These are phyloP conservation scores for Colletotrichum sp. DNA, from an alignment of 2,329 filamentous ascomycete genomes.

Conservation along the genomic window DNA sequence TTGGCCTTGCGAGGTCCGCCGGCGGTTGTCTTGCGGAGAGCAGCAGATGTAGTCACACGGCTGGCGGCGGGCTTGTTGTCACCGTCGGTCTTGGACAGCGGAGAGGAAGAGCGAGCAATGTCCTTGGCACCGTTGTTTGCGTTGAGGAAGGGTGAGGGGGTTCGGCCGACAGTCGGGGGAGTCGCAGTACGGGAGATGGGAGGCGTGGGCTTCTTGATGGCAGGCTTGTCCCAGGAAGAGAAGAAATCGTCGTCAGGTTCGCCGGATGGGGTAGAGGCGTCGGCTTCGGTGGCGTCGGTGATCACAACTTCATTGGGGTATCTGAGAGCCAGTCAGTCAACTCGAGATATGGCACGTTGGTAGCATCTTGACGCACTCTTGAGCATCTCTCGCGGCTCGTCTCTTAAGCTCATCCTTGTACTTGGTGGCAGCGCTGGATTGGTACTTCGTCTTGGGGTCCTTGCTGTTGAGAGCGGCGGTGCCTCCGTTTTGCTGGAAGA, in stretches of 20 bases:
- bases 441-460: constrained; percentile 96
- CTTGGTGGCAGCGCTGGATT: constrained; percentile 88
- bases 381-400: constrained; percentile 80
- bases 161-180: constrained; percentile 80
- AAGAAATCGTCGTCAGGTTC: constrained; percentile 95
- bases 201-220: constrained; percentile 95
- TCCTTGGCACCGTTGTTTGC: constrained; percentile 75
- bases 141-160: constrained; percentile 88
- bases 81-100: constrained; percentile 69
- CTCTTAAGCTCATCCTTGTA: constrained; percentile 97
- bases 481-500: constrained; percentile 95
- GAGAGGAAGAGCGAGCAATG: constrained; percentile 79
- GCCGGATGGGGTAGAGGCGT: constrained; percentile 76
- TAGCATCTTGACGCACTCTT: constrained; percentile 65
- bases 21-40: constrained; percentile 77
- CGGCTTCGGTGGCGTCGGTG: constrained; percentile 71
- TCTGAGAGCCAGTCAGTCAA: constrained; percentile 50
- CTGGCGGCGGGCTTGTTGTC: constrained; percentile 65
- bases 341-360: not conserved
- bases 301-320: constrained; percentile 87
- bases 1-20: constrained; percentile 79
- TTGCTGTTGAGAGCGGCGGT: constrained; percentile 94
- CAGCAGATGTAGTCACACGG: constrained; percentile 77
- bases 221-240: constrained; percentile 97
- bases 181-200: constrained; percentile 90